These are phyloP conservation scores for Zychaea mexicana DNA, from an alignment of 371 early-diverging fungal species.

Conservation along the genomic window DNA sequence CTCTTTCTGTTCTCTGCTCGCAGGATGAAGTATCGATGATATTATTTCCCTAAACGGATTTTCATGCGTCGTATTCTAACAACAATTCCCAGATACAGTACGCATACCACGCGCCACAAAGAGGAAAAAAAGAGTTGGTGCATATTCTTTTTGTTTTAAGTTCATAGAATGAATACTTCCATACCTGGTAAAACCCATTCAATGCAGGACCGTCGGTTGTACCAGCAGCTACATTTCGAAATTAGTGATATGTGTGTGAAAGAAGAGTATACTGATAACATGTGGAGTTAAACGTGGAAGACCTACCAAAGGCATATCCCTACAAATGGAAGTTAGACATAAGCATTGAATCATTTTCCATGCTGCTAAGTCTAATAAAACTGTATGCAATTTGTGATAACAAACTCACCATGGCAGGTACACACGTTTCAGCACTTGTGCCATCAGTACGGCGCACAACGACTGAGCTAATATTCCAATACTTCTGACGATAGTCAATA, in stretches of 20 bases:
- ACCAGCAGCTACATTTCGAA: slow-evolving; percentile 51
- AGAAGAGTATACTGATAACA: slow-evolving; percentile 5
- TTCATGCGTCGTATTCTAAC: slow-evolving; percentile 36
- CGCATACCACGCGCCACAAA: no score
- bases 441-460: slow-evolving; percentile 28
- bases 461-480: slow-evolving; percentile 48
- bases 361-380: no score
- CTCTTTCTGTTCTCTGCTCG: slow-evolving; percentile 33
- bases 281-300: background rate
- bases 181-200: slow-evolving; percentile 41
- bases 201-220: slow-evolving; percentile 63
- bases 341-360: background rate
- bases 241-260: background rate
- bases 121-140: slow-evolving; percentile 12
- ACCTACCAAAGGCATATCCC: slow-evolving; percentile 41
- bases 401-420: slow-evolving; percentile 46
- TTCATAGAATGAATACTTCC: slow-evolving; percentile 11
- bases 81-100: no score
- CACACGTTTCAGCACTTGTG: slow-evolving; percentile 19
- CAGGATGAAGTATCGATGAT: slow-evolving; percentile 35
- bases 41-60: slow-evolving; percentile 51
- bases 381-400: no score
- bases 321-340: slow-evolving; percentile 12
- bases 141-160: slow-evolving; percentile 17
- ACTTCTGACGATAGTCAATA: slow-evolving; percentile 40